A percentile compares a stretch with the other conserved stretches of the same genome.
Evolutionary conservation across 768 basidiomycete species (phyloP).

Genomic region (Amanita inopinata): DNA sequence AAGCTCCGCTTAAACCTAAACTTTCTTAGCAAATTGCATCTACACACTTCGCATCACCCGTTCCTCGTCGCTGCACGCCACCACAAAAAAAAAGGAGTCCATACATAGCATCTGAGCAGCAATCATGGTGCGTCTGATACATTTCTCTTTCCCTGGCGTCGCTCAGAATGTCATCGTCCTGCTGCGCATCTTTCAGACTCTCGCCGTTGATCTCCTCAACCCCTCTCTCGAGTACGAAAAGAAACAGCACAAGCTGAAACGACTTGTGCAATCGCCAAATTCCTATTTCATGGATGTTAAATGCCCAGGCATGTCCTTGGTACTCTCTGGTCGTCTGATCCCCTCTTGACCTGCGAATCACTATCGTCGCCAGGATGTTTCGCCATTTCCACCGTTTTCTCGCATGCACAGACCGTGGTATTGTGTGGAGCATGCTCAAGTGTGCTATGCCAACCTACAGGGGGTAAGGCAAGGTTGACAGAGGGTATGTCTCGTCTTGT

Average conservation of each 20-base stretch:
- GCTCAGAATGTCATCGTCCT: background rate
- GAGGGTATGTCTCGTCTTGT: slow-evolving; percentile 60
- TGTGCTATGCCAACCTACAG: slow-evolving; percentile 95
- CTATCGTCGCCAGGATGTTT: slow-evolving; percentile 76
- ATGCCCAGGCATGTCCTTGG: slow-evolving; percentile 71
- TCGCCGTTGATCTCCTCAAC: slow-evolving; percentile 97
- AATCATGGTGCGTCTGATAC: slow-evolving; percentile 24
- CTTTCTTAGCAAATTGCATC: slow-evolving; percentile 23
- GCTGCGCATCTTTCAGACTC: slow-evolving; percentile 47
- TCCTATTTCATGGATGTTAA: slow-evolving; percentile 99
- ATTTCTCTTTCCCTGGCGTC: background rate
- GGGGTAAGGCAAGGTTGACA: slow-evolving; percentile 95
- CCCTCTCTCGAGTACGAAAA: slow-evolving; percentile 80
- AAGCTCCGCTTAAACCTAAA: slow-evolving; percentile 26
- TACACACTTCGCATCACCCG: slow-evolving; percentile 30
- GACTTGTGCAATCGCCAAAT: slow-evolving; percentile 96
- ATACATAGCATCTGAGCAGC: slow-evolving; percentile 17
- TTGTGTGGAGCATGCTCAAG: slow-evolving; percentile 88
- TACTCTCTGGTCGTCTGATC: background rate
- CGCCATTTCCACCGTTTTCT: slow-evolving; percentile 95
- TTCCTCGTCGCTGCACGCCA: slow-evolving; percentile 20
- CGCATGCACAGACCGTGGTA: slow-evolving; percentile 97
- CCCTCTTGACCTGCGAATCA: slow-evolving; percentile 13
- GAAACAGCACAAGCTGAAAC: slow-evolving; percentile 97
- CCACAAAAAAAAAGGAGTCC: slow-evolving; percentile 23